Conservation (phyloP, 805 yeast genomes). For the Pichia kluyveri region DNA sequence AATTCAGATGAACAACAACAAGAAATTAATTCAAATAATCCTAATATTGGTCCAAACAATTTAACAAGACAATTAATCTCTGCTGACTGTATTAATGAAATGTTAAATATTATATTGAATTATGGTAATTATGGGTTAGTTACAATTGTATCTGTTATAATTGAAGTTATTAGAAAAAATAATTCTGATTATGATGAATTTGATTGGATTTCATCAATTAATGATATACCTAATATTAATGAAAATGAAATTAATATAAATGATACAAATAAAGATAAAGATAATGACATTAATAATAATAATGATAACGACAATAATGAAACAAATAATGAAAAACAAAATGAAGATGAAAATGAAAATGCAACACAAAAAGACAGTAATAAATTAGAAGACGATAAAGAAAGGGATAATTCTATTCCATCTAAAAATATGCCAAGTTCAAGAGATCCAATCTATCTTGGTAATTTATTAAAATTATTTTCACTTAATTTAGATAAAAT, state of each 20-base stretch:
- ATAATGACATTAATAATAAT: not conserved
- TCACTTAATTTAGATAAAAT: conserved; percentile 34
- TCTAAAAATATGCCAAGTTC: conserved; percentile 62
- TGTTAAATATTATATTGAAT: conserved; percentile 66
- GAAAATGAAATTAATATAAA: not conserved
- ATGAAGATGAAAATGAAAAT: not conserved
- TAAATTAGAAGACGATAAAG: too few species aligned
- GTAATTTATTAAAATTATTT: conserved; percentile 71
- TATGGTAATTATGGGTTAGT: conserved; percentile 77
- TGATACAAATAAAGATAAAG: not conserved
- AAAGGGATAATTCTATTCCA: too few species aligned
- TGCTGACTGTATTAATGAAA: conserved; percentile 48
- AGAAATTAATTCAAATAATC: conserved; percentile 40
- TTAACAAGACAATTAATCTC: conserved; percentile 85
- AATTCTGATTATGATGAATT: conserved; percentile 83
- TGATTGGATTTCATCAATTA: conserved; percentile 26
- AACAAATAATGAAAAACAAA: conserved; percentile 4
- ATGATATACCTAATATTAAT: not conserved
- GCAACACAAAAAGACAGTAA: too few species aligned
- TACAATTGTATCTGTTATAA: conserved; percentile 88
- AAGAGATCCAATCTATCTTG: conserved; percentile 87
- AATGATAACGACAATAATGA: not conserved
- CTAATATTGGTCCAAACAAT: conserved; percentile 93
- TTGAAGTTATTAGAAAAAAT: conserved; percentile 88
- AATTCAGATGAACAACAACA: conserved; percentile 48